Evolutionary conservation across 2,329 filamentous ascomycete species (phyloP).

Genomic region (Fusarium tanahbumbuense): DNA sequence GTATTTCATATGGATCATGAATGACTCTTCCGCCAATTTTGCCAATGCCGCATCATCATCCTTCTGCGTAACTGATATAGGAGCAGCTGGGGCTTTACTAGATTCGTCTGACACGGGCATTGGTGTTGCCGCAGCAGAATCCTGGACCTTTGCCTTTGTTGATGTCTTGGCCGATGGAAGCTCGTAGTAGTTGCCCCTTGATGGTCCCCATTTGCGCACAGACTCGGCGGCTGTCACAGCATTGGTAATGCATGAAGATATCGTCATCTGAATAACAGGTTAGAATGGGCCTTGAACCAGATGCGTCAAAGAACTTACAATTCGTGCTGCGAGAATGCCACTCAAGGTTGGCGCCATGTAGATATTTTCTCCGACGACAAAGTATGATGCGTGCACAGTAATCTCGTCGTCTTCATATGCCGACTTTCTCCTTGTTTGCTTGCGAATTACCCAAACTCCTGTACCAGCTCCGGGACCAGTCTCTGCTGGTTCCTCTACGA

Average conservation of each 20-base stretch:
- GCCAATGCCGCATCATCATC: slow-evolving; percentile 57
- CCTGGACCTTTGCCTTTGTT: slow-evolving; percentile 48
- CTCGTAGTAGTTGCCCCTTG: slow-evolving; percentile 64
- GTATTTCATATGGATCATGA: slow-evolving; percentile 67
- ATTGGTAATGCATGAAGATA: slow-evolving; percentile 66
- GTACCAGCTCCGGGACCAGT: slow-evolving; percentile 73
- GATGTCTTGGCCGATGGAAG: slow-evolving; percentile 49
- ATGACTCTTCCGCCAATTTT: slow-evolving; percentile 67
- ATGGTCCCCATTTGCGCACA: slow-evolving; percentile 66
- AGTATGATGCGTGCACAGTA: slow-evolving; percentile 69
- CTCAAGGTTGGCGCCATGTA: slow-evolving; percentile 73
- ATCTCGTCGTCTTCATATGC: slow-evolving; percentile 68
- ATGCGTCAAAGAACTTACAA: slow-evolving; percentile 57
- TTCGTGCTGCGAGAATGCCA: slow-evolving; percentile 68
- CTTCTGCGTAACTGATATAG: slow-evolving; percentile 48
- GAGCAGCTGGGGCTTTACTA: slow-evolving; percentile 39
- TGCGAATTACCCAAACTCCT: slow-evolving; percentile 76
- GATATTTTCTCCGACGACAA: slow-evolving; percentile 73
- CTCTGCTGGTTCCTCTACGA: slow-evolving; percentile 73
- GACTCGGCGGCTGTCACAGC: slow-evolving; percentile 63
- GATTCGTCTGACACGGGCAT: slow-evolving; percentile 53
- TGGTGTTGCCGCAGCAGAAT: slow-evolving; percentile 62
- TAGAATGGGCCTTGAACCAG: slow-evolving; percentile 1
- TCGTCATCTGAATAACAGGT: slow-evolving; percentile 57
- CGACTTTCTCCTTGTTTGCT: slow-evolving; percentile 71